These are phyloP conservation scores for Geotrichum macrosporum DNA, from an alignment of 1,139 yeast genomes.

Conservation along the genomic window DNA sequence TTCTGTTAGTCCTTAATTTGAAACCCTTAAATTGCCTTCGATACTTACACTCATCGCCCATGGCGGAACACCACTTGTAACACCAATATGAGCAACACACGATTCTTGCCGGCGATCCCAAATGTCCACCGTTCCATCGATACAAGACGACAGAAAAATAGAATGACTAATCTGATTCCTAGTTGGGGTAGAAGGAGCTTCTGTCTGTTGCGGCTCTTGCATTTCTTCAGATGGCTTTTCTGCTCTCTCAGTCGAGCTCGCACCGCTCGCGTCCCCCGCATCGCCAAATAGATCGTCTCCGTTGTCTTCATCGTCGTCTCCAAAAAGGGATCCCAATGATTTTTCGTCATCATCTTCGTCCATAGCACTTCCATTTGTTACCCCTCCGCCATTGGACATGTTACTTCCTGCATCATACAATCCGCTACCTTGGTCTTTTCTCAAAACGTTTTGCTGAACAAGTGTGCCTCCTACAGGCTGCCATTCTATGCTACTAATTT, in stretches of 20 bases:
- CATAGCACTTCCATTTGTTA: conserved; percentile 13
- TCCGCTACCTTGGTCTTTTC: neutral
- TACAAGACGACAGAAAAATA: conserved; percentile 71
- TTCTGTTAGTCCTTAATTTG: conserved; percentile 7
- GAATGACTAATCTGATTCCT: conserved; percentile 44
- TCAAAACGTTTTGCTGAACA: conserved; percentile 27
- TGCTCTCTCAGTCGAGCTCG: conserved; percentile 21
- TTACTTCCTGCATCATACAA: conserved; percentile 24
- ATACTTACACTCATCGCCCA: conserved; percentile 64
- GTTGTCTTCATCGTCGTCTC: conserved; percentile 64
- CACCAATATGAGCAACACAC: conserved; percentile 53
- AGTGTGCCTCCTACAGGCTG: conserved; percentile 63
- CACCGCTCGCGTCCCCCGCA: conserved; percentile 22
- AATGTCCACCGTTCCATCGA: conserved; percentile 75
- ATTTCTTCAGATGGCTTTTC: conserved; percentile 2
- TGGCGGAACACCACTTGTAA: conserved; percentile 73
- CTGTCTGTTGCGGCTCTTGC: conserved; percentile 15
- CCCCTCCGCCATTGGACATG: conserved; percentile 19
- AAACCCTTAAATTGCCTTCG: too few species aligned
- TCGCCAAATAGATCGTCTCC: conserved; percentile 34
- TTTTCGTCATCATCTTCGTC: conserved; percentile 45
- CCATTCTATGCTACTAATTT: conserved; percentile 70
- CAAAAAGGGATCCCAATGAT: conserved; percentile 76
- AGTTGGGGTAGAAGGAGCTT: conserved; percentile 11
- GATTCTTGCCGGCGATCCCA: conserved; percentile 70